These are phyloP conservation scores for Scenedesmus sp. DNA, from an alignment of 163 green algal species.

Conservation along the genomic window DNA sequence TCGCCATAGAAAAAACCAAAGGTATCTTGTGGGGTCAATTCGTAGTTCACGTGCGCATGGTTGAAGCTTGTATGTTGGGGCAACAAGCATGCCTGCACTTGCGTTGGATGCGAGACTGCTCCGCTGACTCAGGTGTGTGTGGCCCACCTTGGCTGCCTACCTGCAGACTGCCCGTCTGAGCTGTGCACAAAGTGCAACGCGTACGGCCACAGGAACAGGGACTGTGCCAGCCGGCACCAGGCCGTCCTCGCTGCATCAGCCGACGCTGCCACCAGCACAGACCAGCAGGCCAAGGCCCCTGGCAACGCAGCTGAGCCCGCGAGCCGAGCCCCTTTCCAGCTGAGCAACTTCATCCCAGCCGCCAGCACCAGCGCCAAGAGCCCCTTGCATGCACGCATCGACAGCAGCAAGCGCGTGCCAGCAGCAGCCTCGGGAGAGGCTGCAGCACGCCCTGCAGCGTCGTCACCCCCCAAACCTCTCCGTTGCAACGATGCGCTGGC, in stretches of 20 bases:
- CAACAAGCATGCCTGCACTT: background rate
- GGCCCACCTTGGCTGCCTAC: background rate
- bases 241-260: background rate
- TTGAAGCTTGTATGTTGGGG: no score
- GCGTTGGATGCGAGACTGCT: background rate
- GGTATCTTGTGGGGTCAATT: no score
- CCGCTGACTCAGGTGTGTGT: background rate
- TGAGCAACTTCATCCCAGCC: background rate
- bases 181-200: slow-evolving; percentile 8
- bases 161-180: background rate
- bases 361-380: background rate
- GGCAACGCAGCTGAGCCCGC: background rate
- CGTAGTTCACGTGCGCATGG: no score
- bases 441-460: background rate
- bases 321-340: background rate
- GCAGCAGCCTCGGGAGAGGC: background rate
- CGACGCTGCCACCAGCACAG: background rate
- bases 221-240: background rate
- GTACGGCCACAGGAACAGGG: background rate
- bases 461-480: background rate
- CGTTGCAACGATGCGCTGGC: background rate
- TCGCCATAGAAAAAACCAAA: no score
- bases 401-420: background rate
- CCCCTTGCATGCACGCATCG: background rate
- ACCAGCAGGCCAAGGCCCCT: background rate